Conservation (phyloP, 257 asterid genomes). For the Eucommia ulmoides region DNA sequence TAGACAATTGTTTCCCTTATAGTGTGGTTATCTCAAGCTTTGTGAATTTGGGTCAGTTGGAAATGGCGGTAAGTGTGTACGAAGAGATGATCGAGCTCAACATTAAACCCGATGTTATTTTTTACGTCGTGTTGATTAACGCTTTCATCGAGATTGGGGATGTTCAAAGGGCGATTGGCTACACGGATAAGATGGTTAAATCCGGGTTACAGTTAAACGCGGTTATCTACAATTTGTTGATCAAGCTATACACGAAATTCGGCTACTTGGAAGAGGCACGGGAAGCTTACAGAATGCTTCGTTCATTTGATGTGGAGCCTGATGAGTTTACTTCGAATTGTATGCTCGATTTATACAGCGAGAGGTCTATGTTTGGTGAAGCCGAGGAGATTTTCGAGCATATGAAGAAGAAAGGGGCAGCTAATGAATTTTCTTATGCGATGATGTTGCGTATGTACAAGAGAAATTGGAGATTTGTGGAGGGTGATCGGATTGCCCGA, state of each 20-base stretch:
- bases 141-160: slow-evolving; percentile 75
- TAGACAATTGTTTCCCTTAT: slow-evolving; percentile 61
- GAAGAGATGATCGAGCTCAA: slow-evolving; percentile 43
- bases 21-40: slow-evolving; percentile 81
- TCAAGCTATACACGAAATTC: slow-evolving; percentile 78
- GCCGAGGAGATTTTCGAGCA: slow-evolving; percentile 61
- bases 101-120: slow-evolving; percentile 63
- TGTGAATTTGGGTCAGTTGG: slow-evolving; percentile 41
- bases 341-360: slow-evolving; percentile 85
- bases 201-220: slow-evolving; percentile 44
- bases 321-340: slow-evolving; percentile 80
- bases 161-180: slow-evolving; percentile 39
- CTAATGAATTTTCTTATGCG: slow-evolving; percentile 86
- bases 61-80: slow-evolving; percentile 44
- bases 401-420: slow-evolving; percentile 40
- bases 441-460: slow-evolving; percentile 95
- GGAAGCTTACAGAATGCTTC: slow-evolving; percentile 39
- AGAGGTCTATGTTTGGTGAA: slow-evolving; percentile 57
- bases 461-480: slow-evolving; percentile 59
- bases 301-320: slow-evolving; percentile 27
- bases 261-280: slow-evolving; percentile 78
- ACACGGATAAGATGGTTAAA: slow-evolving; percentile 32
- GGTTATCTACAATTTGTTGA: slow-evolving; percentile 54
- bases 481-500: slow-evolving; percentile 50
- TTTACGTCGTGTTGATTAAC: slow-evolving; percentile 67